Base-by-base conservation (phyloP, 192 early-diverging fungal species). In the Coemansia sp. region DNA sequence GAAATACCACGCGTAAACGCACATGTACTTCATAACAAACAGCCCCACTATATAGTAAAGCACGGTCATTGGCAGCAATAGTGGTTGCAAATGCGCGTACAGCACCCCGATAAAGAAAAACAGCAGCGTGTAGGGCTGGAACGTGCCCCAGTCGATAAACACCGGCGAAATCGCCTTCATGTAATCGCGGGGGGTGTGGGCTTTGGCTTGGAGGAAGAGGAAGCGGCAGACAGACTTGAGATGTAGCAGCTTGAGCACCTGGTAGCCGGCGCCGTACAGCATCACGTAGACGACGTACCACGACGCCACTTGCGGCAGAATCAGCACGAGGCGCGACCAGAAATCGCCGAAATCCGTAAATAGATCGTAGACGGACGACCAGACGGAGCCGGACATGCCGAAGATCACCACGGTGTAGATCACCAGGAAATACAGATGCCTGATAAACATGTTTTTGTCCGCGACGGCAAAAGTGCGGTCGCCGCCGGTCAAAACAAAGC, bases 211-310 rank as follows among this genome's bases (percentile, higher is more conserved):
- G 60, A 64, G 52, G 18, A 75, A 82, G 36, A 82, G 54, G 38
- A 57, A 82, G 32, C 79, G 79, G 61, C 89, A 89, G 25, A 89
- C 66, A 29, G 88, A 84, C 22, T 78, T 69, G 8, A 90, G 74
- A 56, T 89, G 87, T 56, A 92, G 62, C 29, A 93, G 74, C 73
- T 90, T 87, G 40, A 89, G 54, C 0, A 90, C 89, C 48, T 87
- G 74, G 42, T 84, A 85, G 22, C 85, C 88, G 48, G 90, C 85
- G 7, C 90, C 89, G 60, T 91, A 87, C 20, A 93, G 72, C 60
- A 93, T 86, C 20, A 87, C 71, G 69, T 88, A 90, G 29, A 91
- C 90, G 48, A 88, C 85, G 85, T 91, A 93, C 78, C 90, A 91
- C 12, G 91, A 88, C 10, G 90, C 84, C 61, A 92, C 85, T 33